phyloP scores from a whole-genome alignment of 495 filamentous ascomycete genomes.

The Hypoxylon rickii region DNA sequence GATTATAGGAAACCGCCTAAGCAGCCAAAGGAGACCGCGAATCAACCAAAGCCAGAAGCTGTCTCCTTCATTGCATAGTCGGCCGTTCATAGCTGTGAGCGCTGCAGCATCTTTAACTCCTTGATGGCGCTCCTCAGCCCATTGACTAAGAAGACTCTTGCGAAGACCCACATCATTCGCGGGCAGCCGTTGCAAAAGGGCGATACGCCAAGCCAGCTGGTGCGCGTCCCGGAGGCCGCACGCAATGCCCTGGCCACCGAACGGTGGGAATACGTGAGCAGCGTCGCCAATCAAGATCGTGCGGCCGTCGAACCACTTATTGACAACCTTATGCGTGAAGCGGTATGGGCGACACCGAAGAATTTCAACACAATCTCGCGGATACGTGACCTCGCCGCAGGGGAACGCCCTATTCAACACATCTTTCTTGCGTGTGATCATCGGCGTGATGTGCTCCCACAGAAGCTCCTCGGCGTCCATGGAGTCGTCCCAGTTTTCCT shows the following conservation, averaged over 20 bases:
- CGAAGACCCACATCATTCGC: not conserved
- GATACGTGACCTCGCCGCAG: slow-evolving; percentile 43
- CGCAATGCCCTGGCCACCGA: slow-evolving; percentile 60
- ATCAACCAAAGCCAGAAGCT: slow-evolving; percentile 18
- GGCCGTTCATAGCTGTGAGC: slow-evolving; percentile 35
- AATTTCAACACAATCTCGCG: slow-evolving; percentile 54
- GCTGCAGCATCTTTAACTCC: slow-evolving; percentile 28
- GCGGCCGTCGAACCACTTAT: slow-evolving; percentile 53
- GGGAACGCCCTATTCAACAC: slow-evolving; percentile 17
- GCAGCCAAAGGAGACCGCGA: slow-evolving; percentile 14
- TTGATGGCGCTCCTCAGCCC: slow-evolving; percentile 34
- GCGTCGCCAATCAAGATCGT: slow-evolving; percentile 57
- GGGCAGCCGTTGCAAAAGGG: slow-evolving; percentile 38
- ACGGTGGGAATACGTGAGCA: slow-evolving; percentile 61
- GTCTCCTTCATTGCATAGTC: slow-evolving; percentile 33
- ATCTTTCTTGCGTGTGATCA: slow-evolving; percentile 34
- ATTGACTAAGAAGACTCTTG: slow-evolving; percentile 26
- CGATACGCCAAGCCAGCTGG: slow-evolving; percentile 54
- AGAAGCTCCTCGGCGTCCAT: slow-evolving; percentile 34
- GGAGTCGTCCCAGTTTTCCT: slow-evolving; percentile 35
- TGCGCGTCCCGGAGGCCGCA: slow-evolving; percentile 47
- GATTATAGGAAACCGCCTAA: slow-evolving; percentile 21
- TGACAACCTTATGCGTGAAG: slow-evolving; percentile 54
- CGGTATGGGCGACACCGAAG: slow-evolving; percentile 56
- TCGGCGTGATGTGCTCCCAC: slow-evolving; percentile 38